phyloP scores from a whole-genome alignment of 805 yeast species.

The Ogataea sp. region DNA sequence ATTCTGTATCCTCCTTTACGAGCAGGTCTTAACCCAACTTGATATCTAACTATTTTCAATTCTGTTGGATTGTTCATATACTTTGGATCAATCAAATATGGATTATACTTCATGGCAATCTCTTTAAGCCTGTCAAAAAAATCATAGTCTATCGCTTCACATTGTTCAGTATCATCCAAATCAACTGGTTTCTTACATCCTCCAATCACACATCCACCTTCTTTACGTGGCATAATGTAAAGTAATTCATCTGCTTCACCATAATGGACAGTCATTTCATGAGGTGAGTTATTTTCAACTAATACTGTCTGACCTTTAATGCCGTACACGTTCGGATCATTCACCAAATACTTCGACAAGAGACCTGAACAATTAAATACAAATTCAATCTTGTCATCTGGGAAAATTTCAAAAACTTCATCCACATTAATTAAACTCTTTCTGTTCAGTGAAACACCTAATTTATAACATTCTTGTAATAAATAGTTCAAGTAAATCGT shows the following conservation, averaged over 20 bases:
- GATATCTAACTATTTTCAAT: conserved; percentile 39
- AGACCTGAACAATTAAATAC: conserved; percentile 56
- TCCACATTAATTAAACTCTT: conserved; percentile 32
- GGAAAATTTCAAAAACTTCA: conserved; percentile 39
- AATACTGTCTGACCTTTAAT: conserved; percentile 55
- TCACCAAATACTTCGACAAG: conserved; percentile 34
- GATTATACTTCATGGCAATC: conserved; percentile 35
- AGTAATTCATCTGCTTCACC: conserved; percentile 36
- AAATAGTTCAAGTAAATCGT: conserved; percentile 20
- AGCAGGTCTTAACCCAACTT: conserved; percentile 65
- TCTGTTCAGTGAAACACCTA: conserved; percentile 44
- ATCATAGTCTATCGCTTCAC: conserved; percentile 27
- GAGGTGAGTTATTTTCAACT: conserved; percentile 35
- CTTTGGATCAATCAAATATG: conserved; percentile 25
- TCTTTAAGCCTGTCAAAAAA: conserved; percentile 39
- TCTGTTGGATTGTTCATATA: conserved; percentile 21
- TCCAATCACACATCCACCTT: conserved; percentile 66
- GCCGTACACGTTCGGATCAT: conserved; percentile 36
- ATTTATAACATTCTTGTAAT: conserved; percentile 31
- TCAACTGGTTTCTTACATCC: conserved; percentile 29
- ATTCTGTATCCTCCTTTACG: conserved; percentile 53
- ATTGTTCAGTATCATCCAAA: conserved; percentile 5
- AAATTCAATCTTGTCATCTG: conserved; percentile 32
- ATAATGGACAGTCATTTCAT: conserved; percentile 23
- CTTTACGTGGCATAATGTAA: conserved; percentile 62